Evolutionary conservation across 495 filamentous ascomycete species (phyloP).

Genomic region (Aspergillus incahuasiensis): DNA sequence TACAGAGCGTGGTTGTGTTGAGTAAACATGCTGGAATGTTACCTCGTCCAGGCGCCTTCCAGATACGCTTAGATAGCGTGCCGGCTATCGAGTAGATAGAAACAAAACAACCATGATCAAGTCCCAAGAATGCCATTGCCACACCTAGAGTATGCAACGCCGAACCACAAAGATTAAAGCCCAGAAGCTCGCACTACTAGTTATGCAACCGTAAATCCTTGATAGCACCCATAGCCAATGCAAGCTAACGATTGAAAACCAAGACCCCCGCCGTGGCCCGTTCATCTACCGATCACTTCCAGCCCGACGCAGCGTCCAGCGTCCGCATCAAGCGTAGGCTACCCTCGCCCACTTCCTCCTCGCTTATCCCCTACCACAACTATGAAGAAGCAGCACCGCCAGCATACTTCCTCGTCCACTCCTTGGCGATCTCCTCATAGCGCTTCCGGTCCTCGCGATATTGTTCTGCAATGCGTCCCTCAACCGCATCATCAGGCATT

Average conservation of each 20-base stretch:
- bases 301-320: constrained; percentile 12
- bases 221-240: neutral
- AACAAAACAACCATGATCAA: neutral
- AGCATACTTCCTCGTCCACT: constrained; percentile 76
- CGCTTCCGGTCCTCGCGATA: constrained; percentile 65
- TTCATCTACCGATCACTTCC: neutral
- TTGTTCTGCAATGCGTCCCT: constrained; percentile 80
- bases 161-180: neutral
- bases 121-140: constrained; percentile 1
- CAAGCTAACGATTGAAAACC: neutral
- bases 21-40: neutral
- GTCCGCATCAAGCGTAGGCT: constrained; percentile 1
- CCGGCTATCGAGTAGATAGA: neutral
- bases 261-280: neutral
- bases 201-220: neutral
- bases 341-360: neutral
- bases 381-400: constrained; percentile 29
- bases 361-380: neutral
- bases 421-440: constrained; percentile 78
- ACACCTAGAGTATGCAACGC: neutral
- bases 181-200: neutral
- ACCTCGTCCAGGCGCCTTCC: neutral
- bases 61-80: neutral
- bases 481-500: constrained; percentile 91
- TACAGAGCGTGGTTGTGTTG: neutral